Evolutionary conservation across 1,284 basidiomycete genomes (phyloP), one percentile per base, ranked within the genome.

Genomic region (Pterulicium gracile): DNA sequence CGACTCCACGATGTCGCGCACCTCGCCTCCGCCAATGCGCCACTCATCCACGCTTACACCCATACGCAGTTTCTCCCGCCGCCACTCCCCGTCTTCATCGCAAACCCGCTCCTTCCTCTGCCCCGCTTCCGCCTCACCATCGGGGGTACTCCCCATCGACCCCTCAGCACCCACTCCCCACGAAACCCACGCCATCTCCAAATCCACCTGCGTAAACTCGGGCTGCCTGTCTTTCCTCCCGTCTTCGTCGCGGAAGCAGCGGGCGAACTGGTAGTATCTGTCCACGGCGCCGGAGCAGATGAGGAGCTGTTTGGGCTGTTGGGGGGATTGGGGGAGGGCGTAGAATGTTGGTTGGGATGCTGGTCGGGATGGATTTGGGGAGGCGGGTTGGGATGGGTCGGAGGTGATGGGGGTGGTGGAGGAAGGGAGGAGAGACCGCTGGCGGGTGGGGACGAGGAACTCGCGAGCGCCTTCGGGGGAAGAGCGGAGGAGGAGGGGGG

Each of bases 141-240:
- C 7, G 10, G 27, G n/a, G 10, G n/a, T n/a, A 32, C 10, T 10
- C 7, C 27, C 27, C 49, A 45, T n/a, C 19, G 47, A 45, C 27
- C 7, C 35, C 23, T 50, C 39, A 12, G 57, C 53, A 27, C 55
- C 54, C 4, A 49, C 50, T 3, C 79, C 77, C 77, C 93, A 96
- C 17, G 84, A 83, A 20, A 96, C 84, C 63, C 89, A 97, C 2
- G 87, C 90, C 88, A 97, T 94, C 67, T 97, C 94, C 52, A 97
- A 64, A 78, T 97, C 94, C 52, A 97, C 73, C 66, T 97, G 93
- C 17, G 94, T 97, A 63, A 97, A 97, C 63, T 97, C 94, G 0
- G 94, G 92, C 60, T 97, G 94, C 22, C 93, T 77, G 64, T 97
- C 93, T 63, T 88, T 92, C 49, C 93, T 75, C 1, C 91, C 90